phyloP scores from a whole-genome alignment of 2,329 filamentous ascomycete genomes.

The Sodiomyces alkalinus region DNA sequence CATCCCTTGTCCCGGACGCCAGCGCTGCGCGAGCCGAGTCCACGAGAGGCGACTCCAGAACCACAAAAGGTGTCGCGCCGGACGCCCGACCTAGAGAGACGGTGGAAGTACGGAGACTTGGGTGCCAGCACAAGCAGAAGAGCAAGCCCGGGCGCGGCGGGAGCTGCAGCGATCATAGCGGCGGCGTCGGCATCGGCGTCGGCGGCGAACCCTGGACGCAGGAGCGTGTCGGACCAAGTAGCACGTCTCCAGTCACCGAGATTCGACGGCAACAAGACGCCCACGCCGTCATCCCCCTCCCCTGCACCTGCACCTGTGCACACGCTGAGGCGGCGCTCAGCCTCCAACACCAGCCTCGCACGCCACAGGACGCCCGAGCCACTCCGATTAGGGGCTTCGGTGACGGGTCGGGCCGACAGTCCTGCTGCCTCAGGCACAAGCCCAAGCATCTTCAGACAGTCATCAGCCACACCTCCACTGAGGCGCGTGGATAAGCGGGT shows the following conservation, averaged over 20 bases:
- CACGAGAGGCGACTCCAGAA: slow-evolving; percentile 23
- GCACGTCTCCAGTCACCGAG: slow-evolving; percentile 8
- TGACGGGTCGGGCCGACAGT: slow-evolving; percentile 55
- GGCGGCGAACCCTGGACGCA: slow-evolving; percentile 5
- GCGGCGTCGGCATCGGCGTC: slow-evolving; percentile 9
- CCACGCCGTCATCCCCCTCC: neutral
- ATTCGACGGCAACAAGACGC: slow-evolving; percentile 15
- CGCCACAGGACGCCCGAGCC: slow-evolving; percentile 38
- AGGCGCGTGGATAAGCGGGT: slow-evolving; percentile 51
- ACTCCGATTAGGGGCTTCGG: slow-evolving; percentile 21
- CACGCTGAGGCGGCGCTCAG: slow-evolving; percentile 22
- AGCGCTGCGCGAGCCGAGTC: slow-evolving; percentile 22
- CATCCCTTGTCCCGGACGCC: slow-evolving; percentile 22
- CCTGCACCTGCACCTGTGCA: no score
- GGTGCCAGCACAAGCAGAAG: slow-evolving; percentile 17
- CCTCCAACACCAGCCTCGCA: slow-evolving; percentile 39
- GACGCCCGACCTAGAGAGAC: slow-evolving; percentile 6
- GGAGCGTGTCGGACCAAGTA: slow-evolving; percentile 24
- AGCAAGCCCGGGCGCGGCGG: no score
- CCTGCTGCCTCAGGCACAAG: no score
- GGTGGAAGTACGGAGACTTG: slow-evolving; percentile 13
- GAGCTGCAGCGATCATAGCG: slow-evolving; percentile 7
- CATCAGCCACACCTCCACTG: slow-evolving; percentile 48
- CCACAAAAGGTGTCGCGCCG: slow-evolving; percentile 22
- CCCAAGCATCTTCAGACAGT: slow-evolving; percentile 35